phyloP scores from a whole-genome alignment of 2,329 filamentous ascomycete species.

The Chaetomiaceae sp. region DNA sequence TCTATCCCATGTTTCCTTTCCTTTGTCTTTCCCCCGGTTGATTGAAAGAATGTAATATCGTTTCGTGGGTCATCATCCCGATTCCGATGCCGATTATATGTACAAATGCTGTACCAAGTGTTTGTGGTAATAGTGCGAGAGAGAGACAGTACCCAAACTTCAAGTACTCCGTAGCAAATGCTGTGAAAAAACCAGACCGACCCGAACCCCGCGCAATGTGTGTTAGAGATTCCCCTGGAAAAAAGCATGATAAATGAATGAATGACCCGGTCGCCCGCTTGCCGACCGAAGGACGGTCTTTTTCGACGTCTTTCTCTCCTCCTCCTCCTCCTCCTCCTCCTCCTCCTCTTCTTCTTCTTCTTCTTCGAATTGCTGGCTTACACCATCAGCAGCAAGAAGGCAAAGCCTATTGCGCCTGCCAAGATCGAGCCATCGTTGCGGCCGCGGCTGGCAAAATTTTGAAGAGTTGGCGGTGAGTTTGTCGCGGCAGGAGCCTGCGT shows the following conservation, averaged over 20 bases:
- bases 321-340: too few species aligned
- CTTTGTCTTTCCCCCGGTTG: background rate
- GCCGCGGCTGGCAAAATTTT: slow-evolving; percentile 26
- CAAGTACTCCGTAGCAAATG: slow-evolving; percentile 3
- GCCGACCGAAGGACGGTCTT: background rate
- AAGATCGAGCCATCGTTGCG: background rate
- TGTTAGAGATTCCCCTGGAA: background rate
- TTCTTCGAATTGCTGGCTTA: background rate
- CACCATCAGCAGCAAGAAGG: background rate
- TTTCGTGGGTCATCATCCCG: slow-evolving; percentile 3
- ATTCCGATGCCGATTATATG: background rate
- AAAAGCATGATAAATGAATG: slow-evolving; percentile 3
- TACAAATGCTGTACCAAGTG: background rate
- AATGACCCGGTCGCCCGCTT: background rate
- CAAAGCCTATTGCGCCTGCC: background rate
- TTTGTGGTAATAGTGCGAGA: background rate
- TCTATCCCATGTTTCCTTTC: slow-evolving; percentile 5
- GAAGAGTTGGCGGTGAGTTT: slow-evolving; percentile 33
- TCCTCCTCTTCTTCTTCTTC: background rate
- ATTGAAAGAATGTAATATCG: slow-evolving; percentile 12
- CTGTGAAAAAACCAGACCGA: background rate
- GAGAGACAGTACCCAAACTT: background rate
- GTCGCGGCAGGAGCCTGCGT: slow-evolving; percentile 31
- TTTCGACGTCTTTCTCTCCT: background rate
- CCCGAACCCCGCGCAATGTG: slow-evolving; percentile 14